These are phyloP conservation scores for Dissophora globulifera DNA, from an alignment of 192 early-diverging fungal species.

Conservation along the genomic window DNA sequence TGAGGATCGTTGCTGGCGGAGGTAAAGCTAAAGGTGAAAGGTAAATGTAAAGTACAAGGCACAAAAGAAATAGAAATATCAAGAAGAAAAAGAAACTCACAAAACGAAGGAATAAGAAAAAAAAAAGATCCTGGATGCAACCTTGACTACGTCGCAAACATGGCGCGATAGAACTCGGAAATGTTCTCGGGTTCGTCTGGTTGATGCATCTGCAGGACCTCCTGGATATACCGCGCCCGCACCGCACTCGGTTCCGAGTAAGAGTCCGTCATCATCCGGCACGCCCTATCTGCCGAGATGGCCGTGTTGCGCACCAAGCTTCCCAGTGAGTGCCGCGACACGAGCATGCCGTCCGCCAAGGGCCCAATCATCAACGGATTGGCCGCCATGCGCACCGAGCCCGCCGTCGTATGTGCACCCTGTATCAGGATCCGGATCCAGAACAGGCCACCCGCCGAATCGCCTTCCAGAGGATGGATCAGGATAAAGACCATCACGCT, in stretches of 20 bases:
- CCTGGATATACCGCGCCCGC: constrained; percentile 48
- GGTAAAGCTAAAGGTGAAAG: too few species aligned
- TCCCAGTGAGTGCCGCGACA: constrained; percentile 74
- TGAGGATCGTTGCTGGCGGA: too few species aligned
- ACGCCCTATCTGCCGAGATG: constrained; percentile 70
- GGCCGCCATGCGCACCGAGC: constrained; percentile 50
- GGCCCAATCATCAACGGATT: constrained; percentile 77
- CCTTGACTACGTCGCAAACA: constrained; percentile 32
- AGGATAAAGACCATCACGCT: constrained; percentile 69
- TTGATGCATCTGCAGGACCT: constrained; percentile 36
- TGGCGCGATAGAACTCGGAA: constrained; percentile 35
- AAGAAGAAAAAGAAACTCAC: constrained; percentile 1
- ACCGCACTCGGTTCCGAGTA: constrained; percentile 43
- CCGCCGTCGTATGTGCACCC: constrained; percentile 31
- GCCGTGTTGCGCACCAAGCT: constrained; percentile 76
- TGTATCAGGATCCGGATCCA: constrained; percentile 70
- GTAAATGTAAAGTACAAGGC: too few species aligned
- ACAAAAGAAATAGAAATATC: too few species aligned
- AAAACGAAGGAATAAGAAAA: constrained; percentile 9
- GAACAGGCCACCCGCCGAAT: constrained; percentile 69
- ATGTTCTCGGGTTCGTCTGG: constrained; percentile 31
- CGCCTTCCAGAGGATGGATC: constrained; percentile 72
- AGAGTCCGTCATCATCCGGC: constrained; percentile 61
- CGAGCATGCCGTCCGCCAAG: constrained; percentile 76
- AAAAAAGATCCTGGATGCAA: constrained; percentile 7